Base-by-base conservation (phyloP, 345 rosid genomes). In the Boechera retrofracta region DNA sequence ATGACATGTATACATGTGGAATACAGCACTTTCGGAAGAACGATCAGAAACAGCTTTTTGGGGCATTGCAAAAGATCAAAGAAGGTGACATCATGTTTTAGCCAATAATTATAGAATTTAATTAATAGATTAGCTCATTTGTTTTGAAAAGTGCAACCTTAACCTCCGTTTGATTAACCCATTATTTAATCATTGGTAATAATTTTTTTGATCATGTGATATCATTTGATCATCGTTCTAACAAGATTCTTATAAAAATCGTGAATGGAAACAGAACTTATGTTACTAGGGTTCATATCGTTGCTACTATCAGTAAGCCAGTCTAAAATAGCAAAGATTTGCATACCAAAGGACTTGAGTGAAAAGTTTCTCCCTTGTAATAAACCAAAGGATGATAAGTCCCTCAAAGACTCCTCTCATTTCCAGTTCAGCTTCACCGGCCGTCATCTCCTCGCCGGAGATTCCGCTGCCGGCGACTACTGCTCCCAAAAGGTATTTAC, bases 271-370 rank as follows among this genome's bases (percentile, higher is more conserved):
- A 53, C 95, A 93, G 98, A 91, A 82, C 81, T 89, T 84, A 93
- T 93, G 98, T 78, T 93, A 26, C 67, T 93, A 82, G 98, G 98
- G 55, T 93, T 93, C 74, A 93, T 93, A 64, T 91, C 98, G 11
- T 82, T 91, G 75, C 74, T 93, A 24, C 73, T 93, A 57, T 76
- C 98, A n/a, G 91, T 93, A 35, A 72, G 83, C 74, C 92, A 89
- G 71, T 70, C 45, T 1, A 58, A 71, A 31, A 89, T 93, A 35
- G 73, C 38, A 71, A 79, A 47, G 54, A 80, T 89, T 52, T 91
- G 97, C 75, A 86, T 89, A 28, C 6, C 92, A 0, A 64, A 84
- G 77, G 52, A 64, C 2, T 54, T 85, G 7, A 82, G 90, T 29
- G n/a, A 59, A 54, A 86, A 77, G 77, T 81, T 86, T 86, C 81